These are phyloP conservation scores for Petrea volubilis DNA, from an alignment of 257 asterid genomes.

Conservation along the genomic window DNA sequence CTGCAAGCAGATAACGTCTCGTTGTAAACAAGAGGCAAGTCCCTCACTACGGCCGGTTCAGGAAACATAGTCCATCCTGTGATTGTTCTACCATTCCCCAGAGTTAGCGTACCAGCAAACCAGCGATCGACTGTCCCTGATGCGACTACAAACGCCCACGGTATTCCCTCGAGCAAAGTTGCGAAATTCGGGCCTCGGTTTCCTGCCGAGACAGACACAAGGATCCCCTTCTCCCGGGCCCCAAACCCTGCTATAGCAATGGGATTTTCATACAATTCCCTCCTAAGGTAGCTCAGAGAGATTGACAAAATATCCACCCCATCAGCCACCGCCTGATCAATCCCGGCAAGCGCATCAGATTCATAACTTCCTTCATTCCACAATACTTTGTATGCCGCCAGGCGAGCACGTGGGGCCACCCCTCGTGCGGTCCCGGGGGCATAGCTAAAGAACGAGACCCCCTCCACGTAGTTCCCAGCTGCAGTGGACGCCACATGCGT, in stretches of 20 bases:
- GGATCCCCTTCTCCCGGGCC: conserved; percentile 39
- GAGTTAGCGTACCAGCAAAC: conserved; percentile 30
- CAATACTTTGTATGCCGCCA: conserved; percentile 40
- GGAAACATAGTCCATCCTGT: conserved; percentile 37
- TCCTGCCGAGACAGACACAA: conserved; percentile 49
- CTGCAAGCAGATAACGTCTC: conserved; percentile 26
- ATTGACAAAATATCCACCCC: conserved; percentile 48
- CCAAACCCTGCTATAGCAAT: conserved; percentile 48
- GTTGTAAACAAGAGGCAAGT: conserved; percentile 28
- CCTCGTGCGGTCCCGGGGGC: conserved; percentile 49
- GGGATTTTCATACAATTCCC: conserved; percentile 29
- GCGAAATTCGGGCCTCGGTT: conserved; percentile 18
- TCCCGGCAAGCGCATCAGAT: conserved; percentile 49
- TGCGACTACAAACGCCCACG: conserved; percentile 40
- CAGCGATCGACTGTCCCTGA: conserved; percentile 45
- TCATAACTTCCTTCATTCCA: conserved; percentile 30
- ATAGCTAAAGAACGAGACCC: conserved; percentile 39
- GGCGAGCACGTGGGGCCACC: conserved; percentile 42
- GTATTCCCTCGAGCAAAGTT: conserved; percentile 33
- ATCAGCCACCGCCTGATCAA: conserved; percentile 52
- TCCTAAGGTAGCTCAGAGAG: conserved; percentile 22
- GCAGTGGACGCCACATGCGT: conserved; percentile 48
- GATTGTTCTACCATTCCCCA: conserved; percentile 29
- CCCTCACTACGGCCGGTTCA: not conserved
- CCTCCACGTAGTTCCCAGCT: conserved; percentile 40